Base-by-base conservation (phyloP, 805 yeast species). In the Saturnispora halmiae region DNA sequence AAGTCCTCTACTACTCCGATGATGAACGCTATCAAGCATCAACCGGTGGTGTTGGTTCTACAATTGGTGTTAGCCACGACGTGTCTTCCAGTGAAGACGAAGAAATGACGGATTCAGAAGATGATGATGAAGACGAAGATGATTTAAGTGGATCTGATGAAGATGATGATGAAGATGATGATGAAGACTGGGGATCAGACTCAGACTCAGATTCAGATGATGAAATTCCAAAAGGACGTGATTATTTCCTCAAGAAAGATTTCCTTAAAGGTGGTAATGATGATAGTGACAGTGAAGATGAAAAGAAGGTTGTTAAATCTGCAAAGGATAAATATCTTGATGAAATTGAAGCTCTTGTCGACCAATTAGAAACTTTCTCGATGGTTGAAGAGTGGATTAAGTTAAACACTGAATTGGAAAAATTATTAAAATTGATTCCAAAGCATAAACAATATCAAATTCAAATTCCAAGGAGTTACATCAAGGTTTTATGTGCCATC, bases 261-360 rank as follows among this genome's bases (percentile, higher is more conserved):
- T 69, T 68, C 51, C 53, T 67, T 45, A 72, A 72, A 51, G 58
- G 69, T 62, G 44, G 58, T n/a, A 55, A 46, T 22, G 55, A 55
- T 28, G 67, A 61, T 38, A 56, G 57, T 9, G 65, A 59, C 25
- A 49, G 65, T 40, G 84, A 76, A 43, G 82, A 74, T 45, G 83
- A 79, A 55, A 81, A 77, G 59, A 82, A 80, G 51, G 86, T 87
- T 31, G 95, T 90, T 51, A 88, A 85, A 66, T 79, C 92, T 44
- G 95, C 96, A 40, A 85, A 82, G 65, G 97, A 88, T 50, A 92
- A 90, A 68, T 71, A 87, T 46, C 61, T 87, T 52, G 96, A 87
- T 58, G 98, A 92, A 61, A 73, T 92, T 66, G 79, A 75, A 52
- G 69, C 69, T 20, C 63, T 74, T 26, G 73, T 80, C 51, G 79